These are phyloP conservation scores for Cyberlindnera petersonii DNA, from an alignment of 805 yeast species.

Conservation along the genomic window DNA sequence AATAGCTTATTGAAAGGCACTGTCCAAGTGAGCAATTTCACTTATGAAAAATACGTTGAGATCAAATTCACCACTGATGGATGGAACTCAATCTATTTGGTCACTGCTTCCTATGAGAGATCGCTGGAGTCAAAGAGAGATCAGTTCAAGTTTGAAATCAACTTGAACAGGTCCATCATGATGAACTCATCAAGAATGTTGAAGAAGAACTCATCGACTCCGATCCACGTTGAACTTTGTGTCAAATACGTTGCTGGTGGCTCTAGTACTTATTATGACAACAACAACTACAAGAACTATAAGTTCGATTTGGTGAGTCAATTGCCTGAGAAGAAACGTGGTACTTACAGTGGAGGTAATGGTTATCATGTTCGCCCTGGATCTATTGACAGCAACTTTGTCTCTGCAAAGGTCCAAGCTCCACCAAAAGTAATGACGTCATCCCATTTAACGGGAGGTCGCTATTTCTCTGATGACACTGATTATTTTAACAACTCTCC, in stretches of 20 bases:
- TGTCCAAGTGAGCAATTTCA: slow-evolving; percentile 36
- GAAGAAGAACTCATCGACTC: slow-evolving; percentile 13
- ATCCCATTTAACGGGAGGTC: no score
- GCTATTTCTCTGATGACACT: slow-evolving; percentile 28
- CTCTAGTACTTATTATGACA: slow-evolving; percentile 35
- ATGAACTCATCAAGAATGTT: slow-evolving; percentile 12
- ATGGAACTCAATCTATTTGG: slow-evolving; percentile 47
- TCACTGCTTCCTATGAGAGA: slow-evolving; percentile 25
- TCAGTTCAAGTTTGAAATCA: slow-evolving; percentile 47
- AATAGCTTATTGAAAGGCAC: slow-evolving; percentile 41
- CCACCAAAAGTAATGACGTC: slow-evolving; percentile 22
- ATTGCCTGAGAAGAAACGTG: slow-evolving; percentile 9
- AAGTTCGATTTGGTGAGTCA: slow-evolving; percentile 30
- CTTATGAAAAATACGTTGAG: slow-evolving; percentile 37
- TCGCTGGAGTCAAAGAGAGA: slow-evolving; percentile 30
- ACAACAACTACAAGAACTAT: slow-evolving; percentile 35
- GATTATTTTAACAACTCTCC: slow-evolving; percentile 25
- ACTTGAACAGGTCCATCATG: slow-evolving; percentile 31
- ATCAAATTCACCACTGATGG: slow-evolving; percentile 48
- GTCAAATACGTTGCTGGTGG: slow-evolving; percentile 35
- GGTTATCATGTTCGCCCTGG: slow-evolving; percentile 6
- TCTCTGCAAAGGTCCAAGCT: slow-evolving; percentile 7
- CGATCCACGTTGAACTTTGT: slow-evolving; percentile 34
- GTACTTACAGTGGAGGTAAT: background rate
- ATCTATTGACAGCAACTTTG: slow-evolving; percentile 17